Conservation (phyloP, 2,329 filamentous ascomycete species). For the Penicillium glabrum region DNA sequence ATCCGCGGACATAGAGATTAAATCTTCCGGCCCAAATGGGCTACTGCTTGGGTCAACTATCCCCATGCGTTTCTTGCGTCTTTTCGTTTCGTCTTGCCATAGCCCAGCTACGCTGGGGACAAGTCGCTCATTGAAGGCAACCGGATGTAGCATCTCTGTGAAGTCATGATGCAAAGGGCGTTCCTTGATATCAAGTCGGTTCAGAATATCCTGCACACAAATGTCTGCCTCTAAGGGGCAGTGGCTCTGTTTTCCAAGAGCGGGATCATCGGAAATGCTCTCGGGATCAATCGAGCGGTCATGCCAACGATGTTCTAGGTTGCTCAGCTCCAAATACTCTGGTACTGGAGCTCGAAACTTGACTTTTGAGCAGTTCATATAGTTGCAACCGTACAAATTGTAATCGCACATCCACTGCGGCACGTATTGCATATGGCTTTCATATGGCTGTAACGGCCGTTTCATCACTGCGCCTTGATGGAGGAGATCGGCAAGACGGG, state of each 20-base stretch:
- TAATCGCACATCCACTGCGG: conserved; percentile 99
- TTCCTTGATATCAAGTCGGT: conserved; percentile 71
- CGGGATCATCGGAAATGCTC: conserved; percentile 61
- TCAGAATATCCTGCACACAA: conserved; percentile 82
- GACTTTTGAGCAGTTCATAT: conserved; percentile 71
- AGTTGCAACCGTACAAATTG: conserved; percentile 92
- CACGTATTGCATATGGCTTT: conserved; percentile 88
- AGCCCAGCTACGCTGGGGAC: conserved; percentile 92
- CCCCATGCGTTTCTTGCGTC: conserved; percentile 71
- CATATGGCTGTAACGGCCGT: conserved; percentile 82
- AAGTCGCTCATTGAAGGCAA: conserved; percentile 70
- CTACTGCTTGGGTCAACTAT: conserved; percentile 64
- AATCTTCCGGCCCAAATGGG: conserved; percentile 75
- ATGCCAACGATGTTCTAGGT: conserved; percentile 73
- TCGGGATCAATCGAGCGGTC: conserved; percentile 64
- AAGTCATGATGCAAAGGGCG: conserved; percentile 87
- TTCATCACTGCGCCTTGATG: conserved; percentile 87
- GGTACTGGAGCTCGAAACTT: conserved; percentile 77
- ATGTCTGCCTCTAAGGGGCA: conserved; percentile 90
- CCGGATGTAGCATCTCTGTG: conserved; percentile 66
- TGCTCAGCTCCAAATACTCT: conserved; percentile 61
- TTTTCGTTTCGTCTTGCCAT: conserved; percentile 85
- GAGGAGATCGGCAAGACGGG: conserved; percentile 80
- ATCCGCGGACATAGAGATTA: conserved; percentile 88
- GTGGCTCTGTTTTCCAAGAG: conserved; percentile 76